Evolutionary conservation across 129 eudicot species (phyloP).

Genomic region (Flaveria linearis): DNA sequence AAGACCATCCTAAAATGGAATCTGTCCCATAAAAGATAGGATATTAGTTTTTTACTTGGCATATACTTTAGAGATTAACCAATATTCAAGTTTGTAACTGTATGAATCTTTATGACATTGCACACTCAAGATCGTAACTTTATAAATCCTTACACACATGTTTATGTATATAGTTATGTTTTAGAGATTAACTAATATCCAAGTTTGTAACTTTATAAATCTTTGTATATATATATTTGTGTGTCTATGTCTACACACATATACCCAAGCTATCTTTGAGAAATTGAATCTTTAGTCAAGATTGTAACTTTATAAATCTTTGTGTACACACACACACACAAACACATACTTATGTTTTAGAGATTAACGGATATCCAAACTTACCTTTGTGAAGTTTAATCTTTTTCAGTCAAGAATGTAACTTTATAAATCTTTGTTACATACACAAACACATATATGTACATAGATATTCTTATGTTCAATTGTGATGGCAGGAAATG

Average conservation of each 20-base stretch:
- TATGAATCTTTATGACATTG: background rate
- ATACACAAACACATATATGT: background rate
- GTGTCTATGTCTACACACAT: too few relatives aligned
- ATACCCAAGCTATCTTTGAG: background rate
- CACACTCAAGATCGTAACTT: background rate
- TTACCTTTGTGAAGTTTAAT: too few relatives aligned
- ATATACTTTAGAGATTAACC: background rate
- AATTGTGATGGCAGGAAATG: constrained; percentile 34
- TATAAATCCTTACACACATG: background rate
- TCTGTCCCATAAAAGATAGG: background rate
- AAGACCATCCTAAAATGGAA: background rate
- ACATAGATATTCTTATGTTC: background rate
- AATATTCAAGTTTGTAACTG: background rate
- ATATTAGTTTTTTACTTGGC: constrained; percentile 3
- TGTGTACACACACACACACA: background rate
- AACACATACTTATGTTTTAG: background rate
- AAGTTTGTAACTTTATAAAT: background rate
- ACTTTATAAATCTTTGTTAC: background rate
- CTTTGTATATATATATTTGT: background rate
- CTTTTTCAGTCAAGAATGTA: background rate
- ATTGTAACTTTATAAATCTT: background rate
- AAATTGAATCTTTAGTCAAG: background rate
- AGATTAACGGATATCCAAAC: too few relatives aligned
- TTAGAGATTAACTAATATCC: background rate
- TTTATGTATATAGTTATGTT: background rate